Percentiles rank a stretch among this genome's conserved stretches.
These are phyloP conservation scores for Herpetomonas tarakana DNA, from an alignment of 208 protist genomes.

Conservation along the genomic window DNA sequence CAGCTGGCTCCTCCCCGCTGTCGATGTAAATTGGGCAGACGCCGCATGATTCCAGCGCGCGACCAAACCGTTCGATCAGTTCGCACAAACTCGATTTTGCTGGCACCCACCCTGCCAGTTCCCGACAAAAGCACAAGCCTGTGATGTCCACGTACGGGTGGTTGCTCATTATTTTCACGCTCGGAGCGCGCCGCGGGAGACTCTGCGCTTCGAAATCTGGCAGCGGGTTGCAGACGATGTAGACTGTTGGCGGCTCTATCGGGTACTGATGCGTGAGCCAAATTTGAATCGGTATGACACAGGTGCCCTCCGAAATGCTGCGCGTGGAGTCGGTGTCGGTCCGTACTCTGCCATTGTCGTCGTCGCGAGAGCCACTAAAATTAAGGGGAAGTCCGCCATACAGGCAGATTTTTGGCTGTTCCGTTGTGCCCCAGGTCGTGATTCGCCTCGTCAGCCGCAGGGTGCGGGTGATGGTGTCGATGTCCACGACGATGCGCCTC, in stretches of 20 bases:
- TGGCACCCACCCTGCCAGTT: constrained; percentile 51
- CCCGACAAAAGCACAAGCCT: constrained; percentile 40
- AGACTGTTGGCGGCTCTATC: constrained; percentile 50
- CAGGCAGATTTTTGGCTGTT: constrained; percentile 56
- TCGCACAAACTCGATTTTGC: constrained; percentile 27
- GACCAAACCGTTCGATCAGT: constrained; percentile 22
- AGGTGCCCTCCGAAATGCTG: not conserved
- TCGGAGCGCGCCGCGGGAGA: not conserved
- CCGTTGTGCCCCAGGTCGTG: constrained; percentile 42
- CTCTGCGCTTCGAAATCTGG: not conserved
- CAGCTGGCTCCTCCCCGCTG: not conserved
- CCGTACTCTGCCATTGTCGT: not conserved
- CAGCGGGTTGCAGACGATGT: constrained; percentile 18
- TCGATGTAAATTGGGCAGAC: constrained; percentile 47
- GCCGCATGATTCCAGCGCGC: constrained; percentile 25
- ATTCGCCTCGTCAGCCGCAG: constrained; percentile 26
- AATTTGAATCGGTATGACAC: constrained; percentile 56
- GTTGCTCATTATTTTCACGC: constrained; percentile 37
- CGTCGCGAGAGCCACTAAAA: constrained; percentile 1
- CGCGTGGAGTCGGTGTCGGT: not conserved
- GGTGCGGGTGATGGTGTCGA: constrained; percentile 23
- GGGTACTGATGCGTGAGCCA: constrained; percentile 56
- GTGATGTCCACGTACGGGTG: constrained; percentile 55
- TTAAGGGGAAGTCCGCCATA: constrained; percentile 50
- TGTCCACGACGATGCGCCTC: constrained; percentile 31